Evolutionary conservation across 495 filamentous ascomycete genomes (phyloP), one percentile per base, ranked within the genome.

Genomic region (Hyphodiscus hymeniophilus): DNA sequence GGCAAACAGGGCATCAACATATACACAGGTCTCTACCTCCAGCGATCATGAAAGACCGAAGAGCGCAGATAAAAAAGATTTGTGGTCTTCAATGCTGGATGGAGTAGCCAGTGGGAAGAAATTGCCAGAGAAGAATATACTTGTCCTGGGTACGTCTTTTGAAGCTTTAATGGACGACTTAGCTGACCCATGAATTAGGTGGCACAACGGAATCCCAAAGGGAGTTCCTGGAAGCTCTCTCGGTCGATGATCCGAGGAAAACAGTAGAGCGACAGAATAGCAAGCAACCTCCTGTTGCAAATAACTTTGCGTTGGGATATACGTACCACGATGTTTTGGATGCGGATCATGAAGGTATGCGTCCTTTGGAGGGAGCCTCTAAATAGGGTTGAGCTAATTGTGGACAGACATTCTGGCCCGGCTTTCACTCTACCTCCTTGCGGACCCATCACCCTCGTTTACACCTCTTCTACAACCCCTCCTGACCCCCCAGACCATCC

Each of bases 321-420:
- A 94, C 91, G 41, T 97, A 95, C 63, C 84, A 88, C 60, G 89
- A 97, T 68, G 88, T 97, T 33, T 70, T 95, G 24, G 91, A 96
- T 69, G 84, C 89, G 45, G 91, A 97, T 61, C 88, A 94, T 58
- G 91, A 97, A 77, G 87, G 86, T 89, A 61, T 52, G 28, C 10
- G 21, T 30, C 45, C 28, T 28, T 43, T 16, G 40, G 13, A 13
- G 26, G n/a, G 38, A 34, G 11, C 17, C 3, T 30, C 3, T 13
- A 18, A 38, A 51, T 60, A 38, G 55, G 17, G 17, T 34, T 20
- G 44, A 42, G 20, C 45, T 59, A 23, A 65, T 34, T 15, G 21
- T 21, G 45, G 5, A 20, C 52, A 90, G 90, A 96, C 71, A 89
- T 82, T 21, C 75, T 97, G 60, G 91, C 90, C 38, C 87, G 91